Base-by-base conservation (phyloP, 1,284 basidiomycete species). In the Cutaneotrichosporon sp. region DNA sequence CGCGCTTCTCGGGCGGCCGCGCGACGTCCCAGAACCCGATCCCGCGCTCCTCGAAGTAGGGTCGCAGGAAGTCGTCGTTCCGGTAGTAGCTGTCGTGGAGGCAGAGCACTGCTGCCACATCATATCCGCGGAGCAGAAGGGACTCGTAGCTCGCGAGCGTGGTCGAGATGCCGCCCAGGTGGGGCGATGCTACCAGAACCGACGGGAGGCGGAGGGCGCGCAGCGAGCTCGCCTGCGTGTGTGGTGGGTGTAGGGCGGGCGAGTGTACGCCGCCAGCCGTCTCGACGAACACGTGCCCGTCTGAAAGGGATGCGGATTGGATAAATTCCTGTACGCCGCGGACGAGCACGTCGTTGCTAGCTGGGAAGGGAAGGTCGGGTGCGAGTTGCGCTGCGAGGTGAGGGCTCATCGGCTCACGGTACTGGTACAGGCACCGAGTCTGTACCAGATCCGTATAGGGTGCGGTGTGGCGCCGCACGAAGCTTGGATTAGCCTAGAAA, bases 181-280 rank as follows among this genome's bases (percentile, higher is more conserved):
- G 88, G 0, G 90, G 87, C 61, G 96, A 92, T 0, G 92, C 95
- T 47, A 99, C 83, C 4, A 99, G 85, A 63, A 98, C 82, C 0
- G 90, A 90, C 0, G 96, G 96, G 2, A 97, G 84, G 65, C 91
- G 91, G 32, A 92, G 85, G 1, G 91, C 88, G 2, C 94, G 86
- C 72, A 92, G 94, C 36, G 86, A 86, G 60, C 94, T 91, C 16
- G 87, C 85, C 78, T 98, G 96, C 3, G 91, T 92, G 1, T 89
- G 88, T 0, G 94, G 94, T 1, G 89, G 89, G 65, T 81, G 79
- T 1, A 94, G 83, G 0, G 89, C 88, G 0, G 96, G 96, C 65
- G 92, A 96, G 74, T 98, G 95, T 1, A 97, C 91, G 53, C 95
- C 92, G 84, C 95, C 95, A 9, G 94, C 95, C 6, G 96, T 96